Conservation (phyloP, 352 stramenopile species). For the Globisporangium nunn region DNA sequence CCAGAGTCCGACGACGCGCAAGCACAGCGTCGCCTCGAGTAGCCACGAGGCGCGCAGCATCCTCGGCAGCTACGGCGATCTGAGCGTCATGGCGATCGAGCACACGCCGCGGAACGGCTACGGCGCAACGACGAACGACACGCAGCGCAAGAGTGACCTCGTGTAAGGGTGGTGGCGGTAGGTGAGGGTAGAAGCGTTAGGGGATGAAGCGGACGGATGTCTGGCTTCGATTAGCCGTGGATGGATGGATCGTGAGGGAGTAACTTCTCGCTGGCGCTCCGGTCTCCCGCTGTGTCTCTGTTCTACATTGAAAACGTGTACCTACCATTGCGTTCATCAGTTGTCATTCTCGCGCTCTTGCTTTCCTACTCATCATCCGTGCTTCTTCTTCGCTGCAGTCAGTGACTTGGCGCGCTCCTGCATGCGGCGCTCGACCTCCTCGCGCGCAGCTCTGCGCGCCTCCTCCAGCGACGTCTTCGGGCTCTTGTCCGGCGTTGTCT, state of each 20-base stretch:
- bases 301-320: too few species aligned
- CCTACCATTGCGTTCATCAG: too few species aligned
- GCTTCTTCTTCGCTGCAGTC: conserved; percentile 62
- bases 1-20: conserved; percentile 7
- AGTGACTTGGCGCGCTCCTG: conserved; percentile 54
- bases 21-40: conserved; percentile 6
- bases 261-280: too few species aligned
- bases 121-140: background rate
- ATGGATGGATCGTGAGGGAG: background rate
- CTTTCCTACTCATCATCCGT: conserved; percentile 5
- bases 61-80: conserved; percentile 4
- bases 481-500: conserved; percentile 21
- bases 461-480: conserved; percentile 46
- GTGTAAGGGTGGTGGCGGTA: background rate
- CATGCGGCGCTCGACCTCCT: conserved; percentile 62
- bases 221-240: background rate
- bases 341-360: conserved; percentile 2
- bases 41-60: conserved; percentile 5
- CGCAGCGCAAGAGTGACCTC: background rate
- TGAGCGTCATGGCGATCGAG: conserved; percentile 3
- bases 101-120: background rate
- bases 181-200: background rate
- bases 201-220: background rate
- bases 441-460: conserved; percentile 56
- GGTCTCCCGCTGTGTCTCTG: too few species aligned